Evolutionary conservation across 108 stramenopile genomes (phyloP).

Genomic region (Pseudonitzschia multiseries): DNA sequence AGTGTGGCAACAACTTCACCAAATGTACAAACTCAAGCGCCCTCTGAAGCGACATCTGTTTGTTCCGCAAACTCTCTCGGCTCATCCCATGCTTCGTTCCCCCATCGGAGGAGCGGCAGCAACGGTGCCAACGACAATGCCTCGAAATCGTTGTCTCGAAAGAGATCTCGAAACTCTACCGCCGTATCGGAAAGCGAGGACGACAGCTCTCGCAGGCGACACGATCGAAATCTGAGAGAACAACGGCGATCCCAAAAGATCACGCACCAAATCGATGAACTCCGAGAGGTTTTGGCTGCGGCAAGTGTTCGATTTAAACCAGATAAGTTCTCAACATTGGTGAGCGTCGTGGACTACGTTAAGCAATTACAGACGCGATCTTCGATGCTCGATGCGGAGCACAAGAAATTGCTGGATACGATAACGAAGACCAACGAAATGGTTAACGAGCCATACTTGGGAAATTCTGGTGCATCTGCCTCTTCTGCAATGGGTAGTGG

Average conservation of each 20-base stretch:
- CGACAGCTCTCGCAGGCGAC: slow-evolving; percentile 52
- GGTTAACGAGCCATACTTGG: slow-evolving; percentile 43
- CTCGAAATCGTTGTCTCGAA: slow-evolving; percentile 6
- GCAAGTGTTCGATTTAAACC: slow-evolving; percentile 71
- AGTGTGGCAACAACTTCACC: not conserved
- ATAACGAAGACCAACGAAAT: slow-evolving; percentile 54
- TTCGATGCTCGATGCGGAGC: slow-evolving; percentile 63
- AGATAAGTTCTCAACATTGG: slow-evolving; percentile 75
- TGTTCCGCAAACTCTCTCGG: not conserved
- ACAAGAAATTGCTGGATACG: slow-evolving; percentile 66
- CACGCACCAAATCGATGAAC: slow-evolving; percentile 63
- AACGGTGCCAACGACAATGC: not conserved
- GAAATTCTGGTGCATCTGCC: slow-evolving; percentile 6
- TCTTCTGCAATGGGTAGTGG: not conserved
- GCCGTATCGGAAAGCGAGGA: slow-evolving; percentile 76
- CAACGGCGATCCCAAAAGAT: slow-evolving; percentile 78
- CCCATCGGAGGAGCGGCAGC: not conserved
- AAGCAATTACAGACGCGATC: slow-evolving; percentile 59
- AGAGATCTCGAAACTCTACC: slow-evolving; percentile 13
- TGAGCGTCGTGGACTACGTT: slow-evolving; percentile 72
- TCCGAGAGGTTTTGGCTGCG: slow-evolving; percentile 50
- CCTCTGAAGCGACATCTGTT: not conserved
- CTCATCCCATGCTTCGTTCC: not conserved
- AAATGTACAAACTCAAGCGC: not conserved
- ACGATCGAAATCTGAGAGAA: slow-evolving; percentile 77